These are phyloP conservation scores for Ogataea kodamae DNA, from an alignment of 805 yeast genomes.

Conservation along the genomic window DNA sequence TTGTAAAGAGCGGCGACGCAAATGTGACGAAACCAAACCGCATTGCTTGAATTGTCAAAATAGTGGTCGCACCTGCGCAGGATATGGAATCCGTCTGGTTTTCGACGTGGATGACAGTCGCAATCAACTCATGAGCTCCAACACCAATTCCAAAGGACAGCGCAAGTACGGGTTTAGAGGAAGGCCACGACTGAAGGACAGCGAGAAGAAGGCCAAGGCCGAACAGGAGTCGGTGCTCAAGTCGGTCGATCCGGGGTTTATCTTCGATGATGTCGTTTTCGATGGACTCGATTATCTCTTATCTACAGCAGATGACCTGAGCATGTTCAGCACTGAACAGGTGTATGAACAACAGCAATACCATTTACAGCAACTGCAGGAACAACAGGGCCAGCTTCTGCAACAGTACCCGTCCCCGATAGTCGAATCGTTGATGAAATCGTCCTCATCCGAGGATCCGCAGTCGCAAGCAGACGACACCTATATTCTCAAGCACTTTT, in stretches of 20 bases:
- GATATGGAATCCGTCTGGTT: slow-evolving; percentile 45
- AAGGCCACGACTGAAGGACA: slow-evolving; percentile 38
- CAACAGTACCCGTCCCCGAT: slow-evolving; percentile 16
- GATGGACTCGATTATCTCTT: slow-evolving; percentile 33
- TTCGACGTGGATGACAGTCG: slow-evolving; percentile 51
- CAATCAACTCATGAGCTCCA: slow-evolving; percentile 19
- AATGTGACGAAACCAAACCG: slow-evolving; percentile 57
- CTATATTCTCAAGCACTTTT: slow-evolving; percentile 53
- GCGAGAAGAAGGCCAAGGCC: slow-evolving; percentile 8
- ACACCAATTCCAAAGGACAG: slow-evolving; percentile 32
- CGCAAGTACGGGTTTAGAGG: slow-evolving; percentile 42
- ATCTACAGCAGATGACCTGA: slow-evolving; percentile 21
- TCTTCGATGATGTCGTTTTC: slow-evolving; percentile 30
- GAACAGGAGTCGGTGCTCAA: neutral
- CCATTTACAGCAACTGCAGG: slow-evolving; percentile 18
- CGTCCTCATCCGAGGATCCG: slow-evolving; percentile 1
- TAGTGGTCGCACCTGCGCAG: slow-evolving; percentile 45
- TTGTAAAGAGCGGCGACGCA: slow-evolving; percentile 50
- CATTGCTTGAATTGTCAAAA: slow-evolving; percentile 44
- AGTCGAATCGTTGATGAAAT: slow-evolving; percentile 5
- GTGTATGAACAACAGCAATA: slow-evolving; percentile 16
- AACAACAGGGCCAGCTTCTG: slow-evolving; percentile 20
- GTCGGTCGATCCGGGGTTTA: slow-evolving; percentile 1
- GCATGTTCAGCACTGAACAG: slow-evolving; percentile 16
- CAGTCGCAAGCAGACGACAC: slow-evolving; percentile 45